phyloP scores from a whole-genome alignment of 371 early-diverging fungal species.

The Syncephalastrum sp. region DNA sequence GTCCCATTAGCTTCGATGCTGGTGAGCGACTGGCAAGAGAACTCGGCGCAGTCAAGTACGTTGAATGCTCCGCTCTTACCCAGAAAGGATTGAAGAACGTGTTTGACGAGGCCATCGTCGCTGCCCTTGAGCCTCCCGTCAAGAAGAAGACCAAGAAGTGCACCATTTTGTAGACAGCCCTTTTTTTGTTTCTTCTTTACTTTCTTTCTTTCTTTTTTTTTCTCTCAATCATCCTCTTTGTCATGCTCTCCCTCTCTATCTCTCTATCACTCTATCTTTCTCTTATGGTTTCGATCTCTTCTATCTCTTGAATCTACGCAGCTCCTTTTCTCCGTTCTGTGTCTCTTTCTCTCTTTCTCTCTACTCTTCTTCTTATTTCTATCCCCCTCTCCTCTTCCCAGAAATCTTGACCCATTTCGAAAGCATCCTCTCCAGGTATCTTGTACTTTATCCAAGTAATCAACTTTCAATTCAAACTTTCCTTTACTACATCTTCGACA shows the following conservation, averaged over 20 bases:
- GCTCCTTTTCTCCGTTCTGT: too few species aligned
- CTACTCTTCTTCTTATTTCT: too few species aligned
- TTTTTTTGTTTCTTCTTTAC: constrained; percentile 6
- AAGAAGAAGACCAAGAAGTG: constrained; percentile 80
- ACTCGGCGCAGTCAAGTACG: constrained; percentile 93
- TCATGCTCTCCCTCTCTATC: neutral
- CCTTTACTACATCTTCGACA: too few species aligned
- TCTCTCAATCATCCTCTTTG: constrained; percentile 2
- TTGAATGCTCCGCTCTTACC: constrained; percentile 97
- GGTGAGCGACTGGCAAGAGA: constrained; percentile 89
- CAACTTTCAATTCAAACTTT: too few species aligned
- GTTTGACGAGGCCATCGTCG: constrained; percentile 98
- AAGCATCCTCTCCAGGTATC: too few species aligned
- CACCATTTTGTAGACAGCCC: constrained; percentile 56
- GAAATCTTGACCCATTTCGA: too few species aligned
- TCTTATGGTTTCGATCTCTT: constrained; percentile 7
- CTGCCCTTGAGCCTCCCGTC: constrained; percentile 93
- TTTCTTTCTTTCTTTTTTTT: constrained; percentile 3
- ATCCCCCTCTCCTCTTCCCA: too few species aligned
- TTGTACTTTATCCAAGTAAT: too few species aligned
- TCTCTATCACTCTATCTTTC: neutral
- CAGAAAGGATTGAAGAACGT: constrained; percentile 97
- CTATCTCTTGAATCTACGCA: neutral
- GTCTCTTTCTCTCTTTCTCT: too few species aligned
- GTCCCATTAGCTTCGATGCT: constrained; percentile 77